Evolutionary conservation across 352 stramenopile genomes (phyloP), one percentile per base, ranked within the genome.

Genomic region (Phytophthora foliorum): DNA sequence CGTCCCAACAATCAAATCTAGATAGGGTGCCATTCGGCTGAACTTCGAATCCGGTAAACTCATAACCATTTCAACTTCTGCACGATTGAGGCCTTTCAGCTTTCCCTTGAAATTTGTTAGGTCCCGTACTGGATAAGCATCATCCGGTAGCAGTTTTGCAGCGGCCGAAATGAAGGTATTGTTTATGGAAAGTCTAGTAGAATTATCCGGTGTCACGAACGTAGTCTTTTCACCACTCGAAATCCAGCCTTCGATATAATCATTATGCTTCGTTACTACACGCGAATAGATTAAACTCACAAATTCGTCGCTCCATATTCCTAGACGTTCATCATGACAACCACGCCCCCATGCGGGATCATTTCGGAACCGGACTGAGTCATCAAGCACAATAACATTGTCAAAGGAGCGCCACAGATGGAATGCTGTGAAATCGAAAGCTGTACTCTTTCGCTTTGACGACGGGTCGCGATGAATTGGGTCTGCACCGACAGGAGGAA

Each of bases 321-420:
- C 36, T 2, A 42, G 11, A 19, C 16, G 36, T 19, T 5, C 36
- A 1, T 19, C 4, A 14, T 42, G 36, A 19, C 36, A 42, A 6
- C 36, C 36, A 8, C 6, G 36, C 2, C 36, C 36, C 36, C 36
- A 42, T 19, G 3, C 36, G 2, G 36, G 36, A 19, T 42, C 48
- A 7, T 27, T 14, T 32, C 22, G 8, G 38, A 42, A 55, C 9
- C 29, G 27, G 27, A 55, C 48, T 6, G 48, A 55, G 4, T 55
- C 29, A 29, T 55, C 48, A 14, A 55, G 17, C 10, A 55, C 8
- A 22, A 55, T 55, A 4, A 55, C 29, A 29, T 55, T 4, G n/a
- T 42, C 29, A 42, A 55, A 41, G 7, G 10, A n/a, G 13, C 48
- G 16, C 29, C 29, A 55, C 7, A 55, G 7, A 17, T 42, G 48